A percentile compares a stretch with the other conserved stretches of the same genome.
Evolutionary conservation across 2,329 filamentous ascomycete genomes (phyloP).

Genomic region (Coleophoma crateriformis): DNA sequence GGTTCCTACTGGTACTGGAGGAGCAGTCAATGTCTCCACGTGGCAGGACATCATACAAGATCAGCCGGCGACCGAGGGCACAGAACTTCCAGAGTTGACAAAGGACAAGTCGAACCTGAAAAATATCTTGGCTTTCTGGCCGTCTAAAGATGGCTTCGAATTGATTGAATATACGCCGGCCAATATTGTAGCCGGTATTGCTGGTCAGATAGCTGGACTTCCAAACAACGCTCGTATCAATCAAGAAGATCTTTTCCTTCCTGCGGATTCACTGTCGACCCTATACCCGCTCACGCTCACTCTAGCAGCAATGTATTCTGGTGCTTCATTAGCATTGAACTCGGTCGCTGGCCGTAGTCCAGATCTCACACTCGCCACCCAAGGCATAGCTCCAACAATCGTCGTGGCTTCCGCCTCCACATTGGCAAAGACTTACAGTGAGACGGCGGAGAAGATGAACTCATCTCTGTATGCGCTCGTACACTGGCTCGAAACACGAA

Average conservation of each 20-base stretch:
- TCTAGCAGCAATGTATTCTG: constrained; percentile 76
- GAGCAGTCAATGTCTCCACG: constrained; percentile 74
- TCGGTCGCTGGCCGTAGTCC: constrained; percentile 73
- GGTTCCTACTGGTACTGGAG: constrained; percentile 70
- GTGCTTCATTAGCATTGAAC: constrained; percentile 81
- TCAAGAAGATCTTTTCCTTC: constrained; percentile 74
- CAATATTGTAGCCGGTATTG: constrained; percentile 85
- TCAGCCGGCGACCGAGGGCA: constrained; percentile 48
- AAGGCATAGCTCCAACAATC: constrained; percentile 74
- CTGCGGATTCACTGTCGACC: constrained; percentile 74
- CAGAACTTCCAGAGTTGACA: constrained; percentile 61
- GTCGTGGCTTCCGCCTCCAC: constrained; percentile 73
- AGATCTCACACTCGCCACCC: constrained; percentile 67
- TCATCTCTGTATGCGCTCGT: constrained; percentile 61
- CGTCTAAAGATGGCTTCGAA: constrained; percentile 50
- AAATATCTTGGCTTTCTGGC: constrained; percentile 65
- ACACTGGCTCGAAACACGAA: constrained; percentile 66
- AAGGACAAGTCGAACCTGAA: constrained; percentile 39
- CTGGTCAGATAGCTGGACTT: constrained; percentile 70
- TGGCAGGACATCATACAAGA: constrained; percentile 89
- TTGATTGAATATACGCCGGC: constrained; percentile 76
- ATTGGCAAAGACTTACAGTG: constrained; percentile 60
- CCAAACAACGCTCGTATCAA: constrained; percentile 70
- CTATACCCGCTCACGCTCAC: constrained; percentile 77
- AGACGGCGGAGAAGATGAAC: constrained; percentile 52